Evolutionary conservation across 1,139 yeast species (phyloP), one percentile per base, ranked within the genome.

Genomic region (Suhomyces bribrorum): DNA sequence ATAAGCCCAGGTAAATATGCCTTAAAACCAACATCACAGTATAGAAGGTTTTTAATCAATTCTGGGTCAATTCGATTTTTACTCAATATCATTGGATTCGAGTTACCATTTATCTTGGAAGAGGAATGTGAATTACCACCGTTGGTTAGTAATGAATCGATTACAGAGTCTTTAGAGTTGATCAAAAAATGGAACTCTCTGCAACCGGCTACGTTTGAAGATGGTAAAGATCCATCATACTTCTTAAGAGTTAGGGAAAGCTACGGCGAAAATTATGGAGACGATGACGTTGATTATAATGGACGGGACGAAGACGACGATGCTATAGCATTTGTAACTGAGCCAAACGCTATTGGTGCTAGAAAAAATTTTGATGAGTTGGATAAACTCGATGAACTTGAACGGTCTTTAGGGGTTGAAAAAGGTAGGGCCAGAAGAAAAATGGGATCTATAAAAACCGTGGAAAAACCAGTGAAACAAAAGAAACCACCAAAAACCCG

Each of bases 151-250:
- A 40, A 51, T 2, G 57, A 54, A 4, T 41, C 48, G 26, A 37
- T 69, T 7, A 43, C 44, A 5, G 62, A 58, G 26, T 48, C 50
- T 6, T 32, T 53, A 4, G 66, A 61, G 5, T 44, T 56, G 20
- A 51, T 69, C 17, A 54, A 59, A 32, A 65, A 64, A 38, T 69
- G 73, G 71, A 41, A 53, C 5, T 29, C 42, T 0, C 34, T 31
- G n/a, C 69, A 64, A 37, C 71, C 70, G 3, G 63, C 56, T 1
- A 32, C 36, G 2, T 72, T 75, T 43, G 78, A 72, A 17, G 77
- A 70, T 38, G 72, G 62, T 7, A 64, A 62, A 48, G 69, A 65
- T 31, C 73, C 78, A 0, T 56, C 63, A 13, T 65, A 49, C 43
- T 66, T 59, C 44, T 48, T 67, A 37, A 56, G 70, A 31, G 54